Conservation (phyloP, 768 basidiomycete species). For the Panaeolus papilionaceus region DNA sequence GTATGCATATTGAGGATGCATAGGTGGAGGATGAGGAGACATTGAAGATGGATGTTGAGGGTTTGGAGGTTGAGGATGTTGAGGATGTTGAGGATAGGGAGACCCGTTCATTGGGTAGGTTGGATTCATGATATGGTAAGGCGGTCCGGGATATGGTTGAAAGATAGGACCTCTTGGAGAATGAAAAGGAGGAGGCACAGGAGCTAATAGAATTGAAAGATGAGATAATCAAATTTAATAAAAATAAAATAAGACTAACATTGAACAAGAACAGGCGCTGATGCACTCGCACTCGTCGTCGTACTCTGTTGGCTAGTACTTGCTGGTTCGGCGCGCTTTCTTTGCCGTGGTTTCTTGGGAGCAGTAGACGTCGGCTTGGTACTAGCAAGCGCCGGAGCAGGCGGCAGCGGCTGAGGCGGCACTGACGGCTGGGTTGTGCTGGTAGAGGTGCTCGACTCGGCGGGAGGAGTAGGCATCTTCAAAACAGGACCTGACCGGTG, state of each 20-base stretch:
- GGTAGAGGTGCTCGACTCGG: conserved; percentile 45
- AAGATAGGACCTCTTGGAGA: conserved; percentile 47
- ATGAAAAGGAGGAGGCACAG: conserved; percentile 34
- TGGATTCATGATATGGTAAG: conserved; percentile 73
- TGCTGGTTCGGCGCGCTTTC: conserved; percentile 45
- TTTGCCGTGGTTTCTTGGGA: conserved; percentile 60
- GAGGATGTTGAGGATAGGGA: conserved; percentile 44
- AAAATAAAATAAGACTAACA: conserved; percentile 28
- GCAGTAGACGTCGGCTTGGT: conserved; percentile 50
- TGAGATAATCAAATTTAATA: conserved; percentile 23
- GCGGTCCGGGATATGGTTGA: conserved; percentile 60
- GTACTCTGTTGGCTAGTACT: conserved; percentile 26
- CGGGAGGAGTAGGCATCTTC: conserved; percentile 57
- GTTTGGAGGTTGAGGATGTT: conserved; percentile 38
- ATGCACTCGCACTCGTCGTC: conserved; percentile 28
- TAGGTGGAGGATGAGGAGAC: conserved; percentile 40
- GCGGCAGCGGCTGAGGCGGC: conserved; percentile 54
- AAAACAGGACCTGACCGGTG: conserved; percentile 40
- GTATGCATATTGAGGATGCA: conserved; percentile 57
- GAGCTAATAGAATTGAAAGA: conserved; percentile 26
- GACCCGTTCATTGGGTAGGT: conserved; percentile 69
- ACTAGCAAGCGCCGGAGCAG: conserved; percentile 46
- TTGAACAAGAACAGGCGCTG: conserved; percentile 27
- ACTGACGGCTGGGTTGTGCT: conserved; percentile 45
- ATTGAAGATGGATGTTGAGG: conserved; percentile 33